These are phyloP conservation scores for Ilyonectria sp. DNA, from an alignment of 2,329 filamentous ascomycete genomes.

Conservation along the genomic window DNA sequence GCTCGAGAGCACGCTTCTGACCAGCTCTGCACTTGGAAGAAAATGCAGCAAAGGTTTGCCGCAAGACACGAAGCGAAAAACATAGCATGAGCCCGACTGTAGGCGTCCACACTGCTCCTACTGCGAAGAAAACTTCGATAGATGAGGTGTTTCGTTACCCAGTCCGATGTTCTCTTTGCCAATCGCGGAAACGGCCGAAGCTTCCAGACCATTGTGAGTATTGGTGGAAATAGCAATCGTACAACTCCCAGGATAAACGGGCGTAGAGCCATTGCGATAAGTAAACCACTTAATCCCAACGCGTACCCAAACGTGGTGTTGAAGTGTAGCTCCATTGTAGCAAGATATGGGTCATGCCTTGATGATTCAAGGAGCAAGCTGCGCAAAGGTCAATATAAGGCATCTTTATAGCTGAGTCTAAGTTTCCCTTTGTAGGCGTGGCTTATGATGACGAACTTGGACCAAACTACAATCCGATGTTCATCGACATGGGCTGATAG, in stretches of 20 bases:
- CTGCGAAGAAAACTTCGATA: slow-evolving; percentile 6
- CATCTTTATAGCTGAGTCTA: background rate
- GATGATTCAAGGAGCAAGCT: background rate
- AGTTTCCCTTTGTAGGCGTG: background rate
- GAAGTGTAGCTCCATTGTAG: background rate
- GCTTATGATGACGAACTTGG: too few species aligned
- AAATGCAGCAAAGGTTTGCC: slow-evolving; percentile 23
- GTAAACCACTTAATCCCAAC: background rate
- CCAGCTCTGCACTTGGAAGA: slow-evolving; percentile 6
- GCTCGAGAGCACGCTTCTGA: slow-evolving; percentile 19
- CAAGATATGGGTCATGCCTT: background rate
- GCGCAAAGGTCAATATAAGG: background rate
- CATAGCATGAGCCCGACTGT: slow-evolving; percentile 11
- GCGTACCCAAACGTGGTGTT: background rate
- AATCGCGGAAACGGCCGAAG: background rate
- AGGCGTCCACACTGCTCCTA: slow-evolving; percentile 22
- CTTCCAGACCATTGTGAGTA: background rate
- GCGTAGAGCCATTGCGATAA: background rate
- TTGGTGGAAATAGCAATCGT: background rate
- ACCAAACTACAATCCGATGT: too few species aligned
- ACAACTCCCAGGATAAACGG: background rate
- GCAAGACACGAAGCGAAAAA: slow-evolving; percentile 20
- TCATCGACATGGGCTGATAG: too few species aligned
- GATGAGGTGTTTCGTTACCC: background rate
- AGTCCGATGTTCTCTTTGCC: background rate